Conservation (phyloP, 2,329 filamentous ascomycete species). For the Fusarium drepaniforme region DNA sequence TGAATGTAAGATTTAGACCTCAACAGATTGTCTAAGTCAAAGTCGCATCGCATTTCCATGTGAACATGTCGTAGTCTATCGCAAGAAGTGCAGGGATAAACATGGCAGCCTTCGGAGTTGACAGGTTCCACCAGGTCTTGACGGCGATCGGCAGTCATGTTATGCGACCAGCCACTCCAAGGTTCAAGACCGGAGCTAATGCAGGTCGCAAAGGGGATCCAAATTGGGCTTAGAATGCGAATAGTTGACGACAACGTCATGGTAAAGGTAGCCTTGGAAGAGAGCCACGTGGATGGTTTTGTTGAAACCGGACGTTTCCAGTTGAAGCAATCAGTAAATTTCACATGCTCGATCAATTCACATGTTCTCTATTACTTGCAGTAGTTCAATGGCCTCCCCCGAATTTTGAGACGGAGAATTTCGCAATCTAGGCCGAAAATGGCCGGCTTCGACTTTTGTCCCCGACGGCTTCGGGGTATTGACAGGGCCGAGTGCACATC, state of each 20-base stretch:
- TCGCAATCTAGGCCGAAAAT: constrained; percentile 38
- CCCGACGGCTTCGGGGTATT: neutral
- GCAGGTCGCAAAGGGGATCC: constrained; percentile 34
- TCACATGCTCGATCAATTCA: constrained; percentile 5
- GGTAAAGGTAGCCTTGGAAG: neutral
- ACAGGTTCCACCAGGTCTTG: neutral
- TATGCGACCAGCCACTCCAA: constrained; percentile 21
- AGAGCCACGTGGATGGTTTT: neutral
- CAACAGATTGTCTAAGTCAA: neutral
- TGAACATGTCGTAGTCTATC: neutral
- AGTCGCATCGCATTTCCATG: neutral
- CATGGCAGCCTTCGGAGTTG: neutral
- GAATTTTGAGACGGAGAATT: neutral
- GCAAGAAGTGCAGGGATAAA: neutral
- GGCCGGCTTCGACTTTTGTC: neutral
- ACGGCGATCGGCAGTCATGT: constrained; percentile 8
- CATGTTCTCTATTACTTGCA: neutral
- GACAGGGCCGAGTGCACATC: neutral
- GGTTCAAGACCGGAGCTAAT: constrained; percentile 9
- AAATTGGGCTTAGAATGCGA: constrained; percentile 43
- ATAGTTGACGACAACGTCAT: neutral
- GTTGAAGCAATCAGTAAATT: neutral
- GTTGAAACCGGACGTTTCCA: neutral
- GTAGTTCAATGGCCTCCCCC: neutral
- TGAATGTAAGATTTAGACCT: neutral